A percentile compares a stretch with the other conserved stretches of the same genome.
Conservation (phyloP, 768 basidiomycete genomes). For the Hericium erinaceus region DNA sequence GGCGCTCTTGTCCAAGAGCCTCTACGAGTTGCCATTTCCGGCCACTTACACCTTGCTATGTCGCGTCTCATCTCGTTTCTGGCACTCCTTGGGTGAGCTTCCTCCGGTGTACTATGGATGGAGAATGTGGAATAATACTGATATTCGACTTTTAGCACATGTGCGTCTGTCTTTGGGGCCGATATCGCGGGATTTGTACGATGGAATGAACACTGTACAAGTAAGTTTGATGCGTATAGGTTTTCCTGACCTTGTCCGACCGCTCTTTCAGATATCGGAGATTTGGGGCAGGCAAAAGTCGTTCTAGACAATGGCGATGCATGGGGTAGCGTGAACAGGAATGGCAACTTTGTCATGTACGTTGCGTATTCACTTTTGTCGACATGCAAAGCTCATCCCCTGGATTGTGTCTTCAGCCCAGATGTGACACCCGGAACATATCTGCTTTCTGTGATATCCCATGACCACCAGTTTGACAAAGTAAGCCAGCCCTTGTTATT, state of each 20-base stretch:
- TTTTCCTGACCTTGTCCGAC: slow-evolving; percentile 6
- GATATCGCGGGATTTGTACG: slow-evolving; percentile 54
- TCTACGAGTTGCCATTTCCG: background rate
- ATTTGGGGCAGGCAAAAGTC: slow-evolving; percentile 50
- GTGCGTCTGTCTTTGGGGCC: slow-evolving; percentile 25
- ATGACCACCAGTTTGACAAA: slow-evolving; percentile 64
- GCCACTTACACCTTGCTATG: background rate
- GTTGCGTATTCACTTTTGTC: slow-evolving; percentile 15
- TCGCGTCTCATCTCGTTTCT: slow-evolving; percentile 6
- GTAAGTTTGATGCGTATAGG: slow-evolving; percentile 25
- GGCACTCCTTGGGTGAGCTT: slow-evolving; percentile 14
- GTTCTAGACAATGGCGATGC: slow-evolving; percentile 50
- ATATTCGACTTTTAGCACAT: background rate
- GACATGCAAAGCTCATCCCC: background rate
- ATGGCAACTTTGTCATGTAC: slow-evolving; percentile 64
- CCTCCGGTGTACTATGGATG: background rate
- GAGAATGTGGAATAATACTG: background rate
- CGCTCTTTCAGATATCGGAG: slow-evolving; percentile 13
- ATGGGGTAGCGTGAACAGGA: slow-evolving; percentile 40
- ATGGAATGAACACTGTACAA: slow-evolving; percentile 64
- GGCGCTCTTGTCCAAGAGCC: background rate
- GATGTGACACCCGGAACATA: slow-evolving; percentile 64
- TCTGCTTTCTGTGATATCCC: slow-evolving; percentile 56
- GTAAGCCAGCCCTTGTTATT: slow-evolving; percentile 26
- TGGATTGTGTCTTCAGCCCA: slow-evolving; percentile 33